These are phyloP conservation scores for Daldinia sp. DNA, from an alignment of 2,329 filamentous ascomycete species.

Conservation along the genomic window DNA sequence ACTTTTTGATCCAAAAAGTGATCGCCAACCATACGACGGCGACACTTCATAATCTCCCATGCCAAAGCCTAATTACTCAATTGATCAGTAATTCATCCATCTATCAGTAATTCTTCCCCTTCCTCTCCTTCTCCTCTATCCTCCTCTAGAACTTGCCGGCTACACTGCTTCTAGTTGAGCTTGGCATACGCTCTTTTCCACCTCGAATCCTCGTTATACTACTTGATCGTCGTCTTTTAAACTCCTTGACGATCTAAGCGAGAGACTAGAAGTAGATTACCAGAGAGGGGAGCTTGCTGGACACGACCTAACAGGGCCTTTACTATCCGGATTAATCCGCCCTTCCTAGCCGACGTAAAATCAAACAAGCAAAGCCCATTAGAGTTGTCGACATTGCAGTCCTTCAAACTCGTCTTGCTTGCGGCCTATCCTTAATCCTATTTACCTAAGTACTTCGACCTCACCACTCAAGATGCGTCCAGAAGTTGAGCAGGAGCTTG, in stretches of 20 bases:
- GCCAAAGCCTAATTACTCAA: slow-evolving; percentile 22
- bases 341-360: slow-evolving; percentile 9
- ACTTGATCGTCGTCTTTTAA: background rate
- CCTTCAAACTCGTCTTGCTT: slow-evolving; percentile 7
- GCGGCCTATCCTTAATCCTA: slow-evolving; percentile 11
- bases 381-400: slow-evolving; percentile 21
- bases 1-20: slow-evolving; percentile 22
- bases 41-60: slow-evolving; percentile 22
- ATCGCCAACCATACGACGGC: slow-evolving; percentile 27
- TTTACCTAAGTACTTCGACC: slow-evolving; percentile 24
- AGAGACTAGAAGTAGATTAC: background rate
- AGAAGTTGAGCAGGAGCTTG: slow-evolving; percentile 98
- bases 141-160: background rate
- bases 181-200: slow-evolving; percentile 27
- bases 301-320: slow-evolving; percentile 5
- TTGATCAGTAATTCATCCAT: slow-evolving; percentile 11
- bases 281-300: slow-evolving; percentile 3
- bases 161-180: slow-evolving; percentile 17
- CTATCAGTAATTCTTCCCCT: slow-evolving; percentile 12
- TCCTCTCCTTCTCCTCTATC: slow-evolving; percentile 2
- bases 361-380: slow-evolving; percentile 12
- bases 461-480: slow-evolving; percentile 78
- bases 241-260: background rate
- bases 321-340: background rate
- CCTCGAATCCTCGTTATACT: background rate